phyloP scores from a whole-genome alignment of 495 filamentous ascomycete genomes.

The Aspergillus haitiensis region DNA sequence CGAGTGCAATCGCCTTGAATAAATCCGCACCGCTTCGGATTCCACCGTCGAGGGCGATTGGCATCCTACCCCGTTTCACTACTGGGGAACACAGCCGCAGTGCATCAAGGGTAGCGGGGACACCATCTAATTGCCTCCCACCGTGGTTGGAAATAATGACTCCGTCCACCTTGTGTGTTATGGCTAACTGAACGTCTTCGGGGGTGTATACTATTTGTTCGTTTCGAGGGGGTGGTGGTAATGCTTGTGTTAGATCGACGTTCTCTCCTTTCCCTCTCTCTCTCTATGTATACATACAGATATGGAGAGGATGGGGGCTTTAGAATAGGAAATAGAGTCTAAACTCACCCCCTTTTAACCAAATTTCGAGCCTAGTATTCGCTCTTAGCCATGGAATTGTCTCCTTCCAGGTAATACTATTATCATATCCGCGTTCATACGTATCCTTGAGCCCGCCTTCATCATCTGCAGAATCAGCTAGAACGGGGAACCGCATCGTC shows the following conservation, averaged over 20 bases:
- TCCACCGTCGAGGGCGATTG: conserved; percentile 48
- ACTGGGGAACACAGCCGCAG: conserved; percentile 26
- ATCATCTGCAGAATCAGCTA: conserved; percentile 1
- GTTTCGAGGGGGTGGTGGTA: no score
- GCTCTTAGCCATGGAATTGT: conserved; percentile 84
- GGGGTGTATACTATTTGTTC: conserved; percentile 22
- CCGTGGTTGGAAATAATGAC: conserved; percentile 26
- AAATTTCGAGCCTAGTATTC: conserved; percentile 86
- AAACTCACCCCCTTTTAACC: conserved; percentile 69
- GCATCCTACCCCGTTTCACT: conserved; percentile 23
- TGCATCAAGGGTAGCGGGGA: conserved; percentile 39
- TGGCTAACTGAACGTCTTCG: conserved; percentile 39
- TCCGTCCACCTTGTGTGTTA: conserved; percentile 24
- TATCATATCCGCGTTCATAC: conserved; percentile 12
- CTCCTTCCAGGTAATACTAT: conserved; percentile 64
- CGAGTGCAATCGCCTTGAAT: conserved; percentile 39
- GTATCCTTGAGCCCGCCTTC: conserved; percentile 13
- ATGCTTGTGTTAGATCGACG: no score
- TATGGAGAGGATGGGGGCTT: no score
- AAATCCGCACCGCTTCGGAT: conserved; percentile 48
- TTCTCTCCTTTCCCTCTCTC: no score
- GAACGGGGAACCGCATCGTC: conserved; percentile 20
- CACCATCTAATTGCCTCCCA: conserved; percentile 21
- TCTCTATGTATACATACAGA: background rate
- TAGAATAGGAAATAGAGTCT: no score